Percentiles rank a stretch among this genome's conserved stretches.
Conservation (phyloP, 2,329 filamentous ascomycete species). For the Cylindrodendrum hubeiense region DNA sequence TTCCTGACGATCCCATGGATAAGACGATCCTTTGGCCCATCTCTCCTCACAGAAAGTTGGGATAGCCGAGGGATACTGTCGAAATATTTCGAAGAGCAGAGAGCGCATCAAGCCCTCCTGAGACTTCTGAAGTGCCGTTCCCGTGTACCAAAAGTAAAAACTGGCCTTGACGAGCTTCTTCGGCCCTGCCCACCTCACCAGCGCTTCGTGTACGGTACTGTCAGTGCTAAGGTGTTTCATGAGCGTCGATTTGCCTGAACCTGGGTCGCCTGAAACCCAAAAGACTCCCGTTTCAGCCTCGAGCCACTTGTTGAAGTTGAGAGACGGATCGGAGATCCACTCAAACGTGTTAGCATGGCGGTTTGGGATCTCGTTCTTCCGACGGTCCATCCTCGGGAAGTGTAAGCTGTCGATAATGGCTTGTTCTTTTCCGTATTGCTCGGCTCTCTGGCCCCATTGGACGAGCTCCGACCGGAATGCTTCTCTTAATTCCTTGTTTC, state of each 20-base stretch:
- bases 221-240: constrained; percentile 1
- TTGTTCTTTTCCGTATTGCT: too few relatives aligned
- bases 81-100: not conserved
- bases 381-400: too few relatives aligned
- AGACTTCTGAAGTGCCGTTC: not conserved
- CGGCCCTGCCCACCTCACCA: not conserved
- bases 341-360: too few relatives aligned
- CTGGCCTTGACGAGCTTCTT: not conserved
- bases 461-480: too few relatives aligned
- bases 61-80: not conserved
- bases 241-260: not conserved
- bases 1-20: not conserved
- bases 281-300: not conserved
- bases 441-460: too few relatives aligned
- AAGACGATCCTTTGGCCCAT: too few relatives aligned
- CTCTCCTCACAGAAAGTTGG: not conserved
- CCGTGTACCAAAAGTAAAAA: not conserved
- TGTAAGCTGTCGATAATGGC: too few relatives aligned
- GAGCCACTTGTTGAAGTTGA: constrained; percentile 1
- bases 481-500: too few relatives aligned
- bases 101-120: not conserved
- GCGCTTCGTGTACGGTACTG: not conserved
- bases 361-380: too few relatives aligned
- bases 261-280: constrained; percentile 1
- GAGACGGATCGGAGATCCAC: too few relatives aligned